Base-by-base conservation (phyloP, 352 stramenopile species). In the Aphanomyces astaci region DNA sequence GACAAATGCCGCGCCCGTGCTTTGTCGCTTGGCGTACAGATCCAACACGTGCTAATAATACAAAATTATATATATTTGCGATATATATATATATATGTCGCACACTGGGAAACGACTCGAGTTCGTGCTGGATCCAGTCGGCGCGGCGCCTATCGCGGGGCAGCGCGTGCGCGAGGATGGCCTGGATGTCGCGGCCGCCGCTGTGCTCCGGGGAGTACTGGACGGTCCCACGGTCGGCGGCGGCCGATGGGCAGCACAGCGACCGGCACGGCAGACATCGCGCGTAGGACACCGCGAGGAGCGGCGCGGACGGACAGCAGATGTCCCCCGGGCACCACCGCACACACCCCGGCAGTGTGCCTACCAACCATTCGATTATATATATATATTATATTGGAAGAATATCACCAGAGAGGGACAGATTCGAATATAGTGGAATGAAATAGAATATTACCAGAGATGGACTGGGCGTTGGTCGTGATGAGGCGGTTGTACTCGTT, bases 291-390 rank as follows among this genome's bases (percentile, higher is more conserved):
- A 66, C 76, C 2, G 77, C n/a, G 4, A 84, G n/a, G n/a, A n/a
- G n/a, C n/a, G n/a, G n/a, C n/a, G n/a, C n/a, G n/a, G n/a, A n/a
- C n/a, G n/a, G n/a, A n/a, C n/a, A n/a, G n/a, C n/a, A n/a, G n/a
- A n/a, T n/a, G n/a, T n/a, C n/a, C n/a, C n/a, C n/a, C n/a, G n/a
- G n/a, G n/a, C 76, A 89, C 56, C 78, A 86, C 3, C 89, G 63
- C n/a, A 92, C 66, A 45, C 77, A 87, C 60, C 81, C 87, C 2
- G 84, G 88, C 15, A 92, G 68, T n/a, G 76, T 81, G 32, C 80
- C 84, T 28, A 77, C 72, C 33, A 87, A 78, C 43, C 82, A 88
- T 17, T 66, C 25, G 17, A 17, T 55, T 49, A 0, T 15, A n/a
- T 49, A 49, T 49, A 10, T 28, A 55, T 28, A 30, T 55, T 55